Base-by-base conservation (phyloP, 371 early-diverging fungal species). In the Entomophthora muscae region DNA sequence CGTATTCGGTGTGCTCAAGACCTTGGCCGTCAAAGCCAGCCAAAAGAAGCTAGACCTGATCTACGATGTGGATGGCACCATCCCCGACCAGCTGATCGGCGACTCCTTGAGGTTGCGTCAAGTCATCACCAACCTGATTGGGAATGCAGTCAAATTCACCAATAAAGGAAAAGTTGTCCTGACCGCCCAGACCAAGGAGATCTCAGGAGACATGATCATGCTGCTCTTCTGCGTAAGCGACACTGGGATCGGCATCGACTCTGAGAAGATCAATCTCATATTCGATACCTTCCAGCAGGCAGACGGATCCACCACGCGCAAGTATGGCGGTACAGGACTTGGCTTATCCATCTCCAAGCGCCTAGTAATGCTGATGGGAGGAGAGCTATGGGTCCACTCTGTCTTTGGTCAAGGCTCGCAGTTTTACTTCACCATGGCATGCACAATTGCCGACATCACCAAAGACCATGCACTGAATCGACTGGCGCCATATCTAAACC, bases 261-360 rank as follows among this genome's bases (percentile, higher is more conserved):
- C 69, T 1, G 81, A 80, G 59, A 77, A 79, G 32, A 72, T 84
- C 54, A 73, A 78, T 57, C 72, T 80, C 23, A 83, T 91, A 23
- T 93, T 93, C 67, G 83, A 84, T 57, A 86, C 86, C 2, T 93
- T 87, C 69, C 75, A 83, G 56, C 90, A 89, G 68, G 91, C 87
- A 0, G 87, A 85, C 64, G 84, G 86, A 7, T 81, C 83, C 23
- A 90, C 88, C 0, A 85, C 86, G 22, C 84, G 89, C 64, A 84
- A 83, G 70, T 89, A 84, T 66, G 88, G 88, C 29, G 91, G 89
- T 23, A 86, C 89, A 26, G 91, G 93, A 0, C 75, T 93, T 13
- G 93, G 93, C 0, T 71, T 93, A 52, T 82, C 84, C 12, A 90
- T 93, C 42, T 84, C 83, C 3, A 81, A 81, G 68, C 77, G 81